These are phyloP conservation scores for Quercus robur DNA, from an alignment of 306 rosid species.

Conservation along the genomic window DNA sequence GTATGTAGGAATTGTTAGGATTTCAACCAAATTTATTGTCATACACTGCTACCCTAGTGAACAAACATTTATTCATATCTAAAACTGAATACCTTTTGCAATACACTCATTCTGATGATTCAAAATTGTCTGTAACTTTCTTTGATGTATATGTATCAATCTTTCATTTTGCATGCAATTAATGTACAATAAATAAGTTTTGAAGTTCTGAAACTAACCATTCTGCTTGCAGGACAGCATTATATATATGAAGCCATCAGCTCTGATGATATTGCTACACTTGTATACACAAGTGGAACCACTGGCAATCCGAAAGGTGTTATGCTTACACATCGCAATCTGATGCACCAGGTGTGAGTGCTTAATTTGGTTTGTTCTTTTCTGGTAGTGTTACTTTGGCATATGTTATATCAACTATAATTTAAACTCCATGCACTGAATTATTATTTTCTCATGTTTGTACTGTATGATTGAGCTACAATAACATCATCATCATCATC, in stretches of 20 bases:
- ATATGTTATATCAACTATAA: not conserved
- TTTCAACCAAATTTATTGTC: not conserved
- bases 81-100: not conserved
- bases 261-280: slow-evolving; percentile 80
- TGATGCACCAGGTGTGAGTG: slow-evolving; percentile 85
- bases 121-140: not conserved
- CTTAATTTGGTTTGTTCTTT: slow-evolving; percentile 16
- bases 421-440: not conserved
- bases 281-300: slow-evolving; percentile 92
- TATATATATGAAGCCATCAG: slow-evolving; percentile 60
- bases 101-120: not conserved
- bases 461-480: not conserved
- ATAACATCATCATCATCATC: not conserved
- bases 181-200: not conserved
- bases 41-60: not conserved
- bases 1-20: not conserved
- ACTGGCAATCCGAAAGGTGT: slow-evolving; percentile 96
- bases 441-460: not conserved
- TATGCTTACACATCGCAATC: slow-evolving; percentile 85
- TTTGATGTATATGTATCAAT: not conserved
- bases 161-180: not conserved
- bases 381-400: slow-evolving; percentile 9
- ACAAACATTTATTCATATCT: not conserved
- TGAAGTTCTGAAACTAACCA: slow-evolving; percentile 21
- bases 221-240: slow-evolving; percentile 47